A percentile compares a stretch with the other conserved stretches of the same genome.
These are phyloP conservation scores for Zygoascus sp. DNA, from an alignment of 1,139 yeast genomes.

Conservation along the genomic window DNA sequence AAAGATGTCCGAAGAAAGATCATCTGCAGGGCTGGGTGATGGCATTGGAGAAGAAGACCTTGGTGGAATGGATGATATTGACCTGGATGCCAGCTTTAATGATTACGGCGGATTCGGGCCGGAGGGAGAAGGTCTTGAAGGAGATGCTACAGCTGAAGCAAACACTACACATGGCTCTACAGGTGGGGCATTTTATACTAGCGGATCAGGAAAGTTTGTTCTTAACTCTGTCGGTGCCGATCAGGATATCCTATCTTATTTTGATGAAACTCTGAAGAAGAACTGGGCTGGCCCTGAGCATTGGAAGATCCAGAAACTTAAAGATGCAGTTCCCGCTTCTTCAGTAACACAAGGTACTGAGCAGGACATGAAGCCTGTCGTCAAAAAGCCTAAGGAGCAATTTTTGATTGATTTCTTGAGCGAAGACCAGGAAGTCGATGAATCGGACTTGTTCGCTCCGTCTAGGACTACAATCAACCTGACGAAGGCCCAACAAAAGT, in stretches of 20 bases:
- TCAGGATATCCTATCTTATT: slow-evolving; percentile 70
- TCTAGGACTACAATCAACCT: slow-evolving; percentile 40
- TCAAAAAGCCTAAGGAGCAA: slow-evolving; percentile 31
- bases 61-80: slow-evolving; percentile 16
- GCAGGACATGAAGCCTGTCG: slow-evolving; percentile 16
- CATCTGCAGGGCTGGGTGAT: slow-evolving; percentile 13
- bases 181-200: slow-evolving; percentile 7
- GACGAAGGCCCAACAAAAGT: slow-evolving; percentile 42
- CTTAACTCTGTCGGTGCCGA: slow-evolving; percentile 36
- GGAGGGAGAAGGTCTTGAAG: slow-evolving; percentile 7
- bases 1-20: slow-evolving; percentile 14
- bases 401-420: slow-evolving; percentile 50
- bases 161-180: slow-evolving; percentile 6
- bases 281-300: slow-evolving; percentile 93
- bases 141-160: slow-evolving; percentile 13
- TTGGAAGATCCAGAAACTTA: slow-evolving; percentile 76
- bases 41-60: slow-evolving; percentile 14
- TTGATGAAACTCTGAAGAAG: slow-evolving; percentile 62
- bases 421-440: slow-evolving; percentile 43
- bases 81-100: slow-evolving; percentile 21
- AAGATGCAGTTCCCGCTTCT: slow-evolving; percentile 29
- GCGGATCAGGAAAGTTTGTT: slow-evolving; percentile 8
- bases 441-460: slow-evolving; percentile 48
- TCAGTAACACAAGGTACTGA: slow-evolving; percentile 21
- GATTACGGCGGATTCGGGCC: slow-evolving; percentile 17